Conservation (phyloP, 2,329 filamentous ascomycete genomes). For the Aspergillus intermedius region DNA sequence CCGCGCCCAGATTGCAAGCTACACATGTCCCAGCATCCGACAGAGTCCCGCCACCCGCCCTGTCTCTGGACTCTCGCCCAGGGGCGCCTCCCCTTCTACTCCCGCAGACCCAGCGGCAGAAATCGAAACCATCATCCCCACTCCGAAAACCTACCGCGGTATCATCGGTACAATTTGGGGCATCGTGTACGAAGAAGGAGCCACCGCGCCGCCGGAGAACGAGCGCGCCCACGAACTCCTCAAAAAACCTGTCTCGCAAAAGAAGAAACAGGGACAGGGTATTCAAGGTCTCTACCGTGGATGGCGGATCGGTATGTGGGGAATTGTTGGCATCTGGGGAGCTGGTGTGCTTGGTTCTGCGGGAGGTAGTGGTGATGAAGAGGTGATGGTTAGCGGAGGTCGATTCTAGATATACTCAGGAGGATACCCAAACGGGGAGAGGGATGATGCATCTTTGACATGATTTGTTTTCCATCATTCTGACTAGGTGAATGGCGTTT, state of each 20-base stretch:
- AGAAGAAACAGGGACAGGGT: slow-evolving; percentile 48
- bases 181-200: slow-evolving; percentile 77
- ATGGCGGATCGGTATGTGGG: slow-evolving; percentile 53
- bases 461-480: too few relatives aligned
- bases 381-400: slow-evolving; percentile 25
- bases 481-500: background rate
- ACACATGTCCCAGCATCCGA: slow-evolving; percentile 50
- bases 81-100: slow-evolving; percentile 10
- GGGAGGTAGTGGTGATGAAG: slow-evolving; percentile 31
- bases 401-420: slow-evolving; percentile 20
- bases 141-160: slow-evolving; percentile 71
- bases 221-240: slow-evolving; percentile 29
- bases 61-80: slow-evolving; percentile 9
- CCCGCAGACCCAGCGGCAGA: slow-evolving; percentile 16
- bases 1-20: slow-evolving; percentile 73
- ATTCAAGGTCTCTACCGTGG: slow-evolving; percentile 52
- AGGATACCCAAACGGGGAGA: background rate
- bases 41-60: slow-evolving; percentile 11
- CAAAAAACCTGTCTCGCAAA: slow-evolving; percentile 31
- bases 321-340: slow-evolving; percentile 51
- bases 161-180: slow-evolving; percentile 85
- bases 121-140: slow-evolving; percentile 69
- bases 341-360: slow-evolving; percentile 39
- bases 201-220: slow-evolving; percentile 40
- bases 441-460: too few relatives aligned